These are phyloP conservation scores for Triticum timopheevii DNA, from an alignment of 176 grass and related monocot genomes.

Conservation along the genomic window DNA sequence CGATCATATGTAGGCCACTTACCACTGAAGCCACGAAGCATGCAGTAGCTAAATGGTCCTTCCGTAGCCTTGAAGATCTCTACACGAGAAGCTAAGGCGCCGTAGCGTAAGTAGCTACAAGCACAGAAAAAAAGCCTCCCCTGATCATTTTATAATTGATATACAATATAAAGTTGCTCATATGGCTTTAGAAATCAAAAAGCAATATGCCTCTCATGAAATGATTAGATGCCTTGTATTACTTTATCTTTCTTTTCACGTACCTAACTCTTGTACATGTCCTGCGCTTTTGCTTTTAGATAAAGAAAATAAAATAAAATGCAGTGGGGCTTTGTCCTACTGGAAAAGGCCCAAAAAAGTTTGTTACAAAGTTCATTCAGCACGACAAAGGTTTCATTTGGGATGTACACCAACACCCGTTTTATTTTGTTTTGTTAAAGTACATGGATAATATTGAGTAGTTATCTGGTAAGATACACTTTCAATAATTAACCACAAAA, in stretches of 20 bases:
- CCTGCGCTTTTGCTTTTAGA: too few relatives aligned
- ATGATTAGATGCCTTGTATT: too few relatives aligned
- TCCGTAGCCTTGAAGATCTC: slow-evolving; percentile 44
- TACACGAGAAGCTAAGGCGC: slow-evolving; percentile 35
- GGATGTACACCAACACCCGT: neutral
- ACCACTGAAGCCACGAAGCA: slow-evolving; percentile 41
- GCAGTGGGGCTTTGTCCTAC: too few relatives aligned
- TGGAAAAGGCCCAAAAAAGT: too few relatives aligned
- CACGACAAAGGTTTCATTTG: neutral
- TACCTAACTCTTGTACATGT: too few relatives aligned
- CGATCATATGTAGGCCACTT: neutral
- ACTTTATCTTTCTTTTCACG: too few relatives aligned
- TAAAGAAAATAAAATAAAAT: too few relatives aligned
- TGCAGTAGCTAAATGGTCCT: slow-evolving; percentile 41
- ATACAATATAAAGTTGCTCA: neutral
- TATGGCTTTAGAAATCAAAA: neutral
- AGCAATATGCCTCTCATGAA: neutral
- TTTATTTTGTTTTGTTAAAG: neutral
- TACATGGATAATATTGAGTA: neutral
- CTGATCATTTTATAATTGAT: neutral
- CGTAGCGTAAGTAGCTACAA: slow-evolving; percentile 55
- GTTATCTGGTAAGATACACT: neutral
- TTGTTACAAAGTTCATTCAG: too few relatives aligned
- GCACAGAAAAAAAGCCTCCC: neutral
- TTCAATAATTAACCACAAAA: neutral